These are phyloP conservation scores for Pyracantha coccinea DNA, from an alignment of 331 rosid genomes.

Conservation along the genomic window DNA sequence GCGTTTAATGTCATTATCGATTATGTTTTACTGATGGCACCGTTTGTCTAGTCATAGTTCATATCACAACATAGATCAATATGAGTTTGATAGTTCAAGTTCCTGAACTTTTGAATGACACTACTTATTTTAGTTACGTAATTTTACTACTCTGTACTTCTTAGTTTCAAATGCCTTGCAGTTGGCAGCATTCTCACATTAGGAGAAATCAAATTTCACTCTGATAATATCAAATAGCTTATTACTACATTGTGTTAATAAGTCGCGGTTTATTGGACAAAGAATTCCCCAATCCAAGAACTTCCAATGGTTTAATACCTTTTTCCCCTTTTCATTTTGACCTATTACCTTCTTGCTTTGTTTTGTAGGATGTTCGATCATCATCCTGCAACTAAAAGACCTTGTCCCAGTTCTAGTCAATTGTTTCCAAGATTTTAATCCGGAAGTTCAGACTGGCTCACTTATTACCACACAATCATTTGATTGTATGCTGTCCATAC, in stretches of 20 bases:
- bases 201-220: neutral
- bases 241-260: neutral
- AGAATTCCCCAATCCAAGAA: neutral
- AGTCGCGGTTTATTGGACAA: neutral
- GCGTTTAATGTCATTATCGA: neutral
- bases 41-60: neutral
- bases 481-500: conserved; percentile 59
- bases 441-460: conserved; percentile 25
- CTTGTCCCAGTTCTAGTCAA: conserved; percentile 51
- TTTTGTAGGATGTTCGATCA: conserved; percentile 45
- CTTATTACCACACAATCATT: conserved; percentile 45
- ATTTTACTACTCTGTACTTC: neutral
- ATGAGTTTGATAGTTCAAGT: neutral
- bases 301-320: neutral
- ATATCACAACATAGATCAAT: neutral
- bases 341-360: neutral
- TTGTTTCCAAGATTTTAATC: conserved; percentile 67
- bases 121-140: neutral
- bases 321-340: neutral
- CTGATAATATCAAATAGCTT: conserved; percentile 1
- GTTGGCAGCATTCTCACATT: neutral
- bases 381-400: conserved; percentile 48
- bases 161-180: neutral
- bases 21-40: neutral
- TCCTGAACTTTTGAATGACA: neutral